Percentiles rank a stretch among this genome's conserved stretches.
These are phyloP conservation scores for Sequoia sempervirens DNA, from an alignment of 75 land plant genomes.

Conservation along the genomic window DNA sequence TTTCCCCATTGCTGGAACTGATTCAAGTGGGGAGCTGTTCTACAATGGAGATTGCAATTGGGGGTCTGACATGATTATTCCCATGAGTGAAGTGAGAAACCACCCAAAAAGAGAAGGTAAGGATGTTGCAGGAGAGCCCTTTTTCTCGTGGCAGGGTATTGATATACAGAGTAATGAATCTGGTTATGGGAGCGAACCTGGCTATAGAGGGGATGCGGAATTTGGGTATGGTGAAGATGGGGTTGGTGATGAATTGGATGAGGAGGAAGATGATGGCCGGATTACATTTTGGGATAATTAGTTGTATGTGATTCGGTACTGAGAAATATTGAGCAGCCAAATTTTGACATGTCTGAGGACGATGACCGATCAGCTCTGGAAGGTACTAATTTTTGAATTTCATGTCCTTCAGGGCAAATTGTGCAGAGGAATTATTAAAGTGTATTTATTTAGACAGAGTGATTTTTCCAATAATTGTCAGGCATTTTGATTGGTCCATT, in stretches of 20 bases:
- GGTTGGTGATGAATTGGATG: constrained; percentile 40
- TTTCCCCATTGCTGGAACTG: constrained; percentile 60
- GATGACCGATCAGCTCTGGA: background rate
- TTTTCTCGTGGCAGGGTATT: constrained; percentile 22
- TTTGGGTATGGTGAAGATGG: constrained; percentile 71
- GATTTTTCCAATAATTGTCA: background rate
- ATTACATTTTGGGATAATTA: constrained; percentile 41
- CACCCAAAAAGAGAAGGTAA: constrained; percentile 21
- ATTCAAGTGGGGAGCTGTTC: constrained; percentile 92
- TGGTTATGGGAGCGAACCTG: constrained; percentile 86
- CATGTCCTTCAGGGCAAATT: background rate
- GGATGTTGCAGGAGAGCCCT: constrained; percentile 9
- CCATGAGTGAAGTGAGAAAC: constrained; percentile 39
- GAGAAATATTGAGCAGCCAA: background rate
- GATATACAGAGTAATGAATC: constrained; percentile 54
- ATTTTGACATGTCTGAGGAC: constrained; percentile 2
- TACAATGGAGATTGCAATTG: constrained; percentile 46
- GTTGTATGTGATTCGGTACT: constrained; percentile 3
- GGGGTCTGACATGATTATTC: constrained; percentile 40
- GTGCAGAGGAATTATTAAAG: background rate
- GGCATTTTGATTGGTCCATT: background rate
- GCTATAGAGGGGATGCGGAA: constrained; percentile 82
- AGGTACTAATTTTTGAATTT: background rate
- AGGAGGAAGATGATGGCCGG: constrained; percentile 43
- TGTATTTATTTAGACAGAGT: background rate